phyloP scores from a whole-genome alignment of 352 stramenopile species.

The Globisporangium ultimum region DNA sequence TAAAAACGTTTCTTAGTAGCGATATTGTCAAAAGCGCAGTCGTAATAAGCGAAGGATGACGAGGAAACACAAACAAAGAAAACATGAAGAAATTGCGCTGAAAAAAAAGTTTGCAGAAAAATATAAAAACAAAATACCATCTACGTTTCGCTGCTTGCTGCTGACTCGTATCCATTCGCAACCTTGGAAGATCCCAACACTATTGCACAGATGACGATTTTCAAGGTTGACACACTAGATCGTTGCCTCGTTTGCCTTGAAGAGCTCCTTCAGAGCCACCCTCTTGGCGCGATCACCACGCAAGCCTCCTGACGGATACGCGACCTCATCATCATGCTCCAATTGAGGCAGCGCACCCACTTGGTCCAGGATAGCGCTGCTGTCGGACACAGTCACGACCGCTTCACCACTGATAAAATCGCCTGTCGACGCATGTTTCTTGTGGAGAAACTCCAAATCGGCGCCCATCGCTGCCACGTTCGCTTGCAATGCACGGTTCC shows the following conservation, averaged over 20 bases:
- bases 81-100: too few relatives aligned
- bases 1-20: too few relatives aligned
- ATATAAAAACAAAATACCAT: too few relatives aligned
- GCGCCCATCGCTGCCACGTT: conserved; percentile 21
- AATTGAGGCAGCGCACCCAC: conserved; percentile 16
- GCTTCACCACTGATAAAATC: conserved; percentile 5
- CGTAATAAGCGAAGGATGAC: too few relatives aligned
- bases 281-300: conserved; percentile 26
- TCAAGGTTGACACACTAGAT: conserved; percentile 22
- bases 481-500: conserved; percentile 26
- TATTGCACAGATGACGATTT: not conserved
- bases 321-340: conserved; percentile 22
- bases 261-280: conserved; percentile 34
- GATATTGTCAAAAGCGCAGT: too few relatives aligned
- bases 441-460: conserved; percentile 37
- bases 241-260: conserved; percentile 34
- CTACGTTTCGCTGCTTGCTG: too few relatives aligned
- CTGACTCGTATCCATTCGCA: too few relatives aligned
- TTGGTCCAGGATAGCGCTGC: not conserved
- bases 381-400: conserved; percentile 7
- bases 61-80: too few relatives aligned
- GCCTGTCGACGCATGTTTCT: conserved; percentile 12
- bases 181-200: too few relatives aligned
- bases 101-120: too few relatives aligned
- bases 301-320: conserved; percentile 24